Evolutionary conservation across 1,139 yeast genomes (phyloP).

Genomic region (Geotrichum europaeum): DNA sequence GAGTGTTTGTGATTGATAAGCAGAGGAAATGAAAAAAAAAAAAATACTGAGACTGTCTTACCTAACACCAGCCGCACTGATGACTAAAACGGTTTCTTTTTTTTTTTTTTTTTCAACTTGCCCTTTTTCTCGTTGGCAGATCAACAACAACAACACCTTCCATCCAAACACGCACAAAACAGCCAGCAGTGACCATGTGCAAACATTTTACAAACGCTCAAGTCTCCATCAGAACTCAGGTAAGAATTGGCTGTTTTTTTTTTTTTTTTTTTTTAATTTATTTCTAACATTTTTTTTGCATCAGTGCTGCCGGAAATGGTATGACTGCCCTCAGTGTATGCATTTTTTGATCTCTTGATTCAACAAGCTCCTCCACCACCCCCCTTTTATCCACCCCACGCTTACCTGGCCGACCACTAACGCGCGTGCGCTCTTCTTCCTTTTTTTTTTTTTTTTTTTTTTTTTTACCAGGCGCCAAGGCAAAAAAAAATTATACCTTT

Average conservation of each 20-base stretch:
- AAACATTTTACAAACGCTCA: slow-evolving; percentile 36
- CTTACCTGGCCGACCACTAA: not conserved
- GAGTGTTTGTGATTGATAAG: not conserved
- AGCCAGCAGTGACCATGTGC: slow-evolving; percentile 29
- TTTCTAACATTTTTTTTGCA: not conserved
- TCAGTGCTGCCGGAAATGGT: slow-evolving; percentile 35
- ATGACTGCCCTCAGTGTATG: slow-evolving; percentile 37
- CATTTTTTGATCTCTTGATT: not conserved
- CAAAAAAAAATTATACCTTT: slow-evolving; percentile 32
- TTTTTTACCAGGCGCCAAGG: slow-evolving; percentile 30
- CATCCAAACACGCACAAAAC: not conserved
- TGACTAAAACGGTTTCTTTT: not conserved
- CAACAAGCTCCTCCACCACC: not conserved
- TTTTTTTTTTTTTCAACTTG: not conserved
- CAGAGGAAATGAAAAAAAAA: not conserved
- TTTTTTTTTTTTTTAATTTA: not conserved
- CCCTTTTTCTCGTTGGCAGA: not conserved
- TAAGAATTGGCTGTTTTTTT: slow-evolving; percentile 15
- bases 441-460: not conserved
- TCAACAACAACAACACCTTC: not conserved
- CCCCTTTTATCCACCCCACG: not conserved
- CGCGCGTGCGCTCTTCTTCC: not conserved
- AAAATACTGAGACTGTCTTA: not conserved
- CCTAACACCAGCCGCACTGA: not conserved
- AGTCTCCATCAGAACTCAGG: slow-evolving; percentile 36